A percentile compares a stretch with the other conserved stretches of the same genome.
Conservation (phyloP, 2,329 filamentous ascomycete species). For the Piedraia hortae region DNA sequence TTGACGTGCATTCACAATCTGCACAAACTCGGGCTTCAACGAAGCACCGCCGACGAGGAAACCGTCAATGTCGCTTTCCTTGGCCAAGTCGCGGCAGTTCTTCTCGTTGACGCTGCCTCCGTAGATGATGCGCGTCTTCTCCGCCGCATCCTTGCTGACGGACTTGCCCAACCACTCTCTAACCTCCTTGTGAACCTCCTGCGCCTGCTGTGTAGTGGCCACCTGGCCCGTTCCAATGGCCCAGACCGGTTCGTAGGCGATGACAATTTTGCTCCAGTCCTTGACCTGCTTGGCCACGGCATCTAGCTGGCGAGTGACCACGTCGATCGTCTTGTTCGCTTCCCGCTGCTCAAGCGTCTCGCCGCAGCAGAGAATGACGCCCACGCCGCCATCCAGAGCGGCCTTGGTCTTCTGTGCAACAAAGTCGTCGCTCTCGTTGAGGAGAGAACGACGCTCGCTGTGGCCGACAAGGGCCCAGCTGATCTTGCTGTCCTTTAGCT, state of each 20-base stretch:
- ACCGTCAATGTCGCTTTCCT: constrained; percentile 85
- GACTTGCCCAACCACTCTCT: constrained; percentile 55
- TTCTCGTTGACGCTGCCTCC: constrained; percentile 92
- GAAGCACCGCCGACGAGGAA: constrained; percentile 92
- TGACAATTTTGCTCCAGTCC: constrained; percentile 83
- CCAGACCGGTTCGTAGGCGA: constrained; percentile 99
- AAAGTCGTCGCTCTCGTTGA: constrained; percentile 59
- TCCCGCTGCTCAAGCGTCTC: constrained; percentile 88
- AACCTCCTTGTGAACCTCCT: constrained; percentile 82
- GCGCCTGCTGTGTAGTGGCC: constrained; percentile 64
- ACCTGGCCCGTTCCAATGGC: constrained; percentile 79
- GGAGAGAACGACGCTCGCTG: constrained; percentile 75
- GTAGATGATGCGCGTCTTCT: constrained; percentile 82
- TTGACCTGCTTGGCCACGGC: constrained; percentile 52
- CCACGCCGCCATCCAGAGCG: constrained; percentile 60
- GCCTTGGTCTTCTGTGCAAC: constrained; percentile 87
- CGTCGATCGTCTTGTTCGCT: constrained; percentile 55
- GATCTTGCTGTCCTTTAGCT: constrained; percentile 72
- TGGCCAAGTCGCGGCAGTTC: constrained; percentile 83
- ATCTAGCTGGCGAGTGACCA: constrained; percentile 61
- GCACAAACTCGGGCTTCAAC: constrained; percentile 75
- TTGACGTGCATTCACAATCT: constrained; percentile 47
- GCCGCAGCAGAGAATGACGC: constrained; percentile 91
- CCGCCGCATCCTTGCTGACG: constrained; percentile 50
- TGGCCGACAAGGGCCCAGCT: constrained; percentile 82